A percentile compares a stretch with the other conserved stretches of the same genome.
phyloP scores from a whole-genome alignment of 257 asterid genomes.

The Fraxinus cuspidata region DNA sequence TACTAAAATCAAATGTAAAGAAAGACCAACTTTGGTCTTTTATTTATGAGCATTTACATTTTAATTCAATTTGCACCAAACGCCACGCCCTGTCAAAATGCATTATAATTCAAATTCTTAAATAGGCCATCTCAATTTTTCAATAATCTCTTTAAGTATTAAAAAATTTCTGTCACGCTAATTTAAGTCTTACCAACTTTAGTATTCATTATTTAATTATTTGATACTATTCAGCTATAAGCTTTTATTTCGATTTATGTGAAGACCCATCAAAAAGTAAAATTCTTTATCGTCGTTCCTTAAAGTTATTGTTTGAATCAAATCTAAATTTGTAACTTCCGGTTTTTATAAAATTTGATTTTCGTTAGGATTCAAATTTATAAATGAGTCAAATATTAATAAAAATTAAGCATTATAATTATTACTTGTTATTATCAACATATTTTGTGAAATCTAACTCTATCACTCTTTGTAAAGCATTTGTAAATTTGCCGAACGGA shows the following conservation, averaged over 20 bases:
- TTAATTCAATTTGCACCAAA: constrained; percentile 34
- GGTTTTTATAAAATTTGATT: no score
- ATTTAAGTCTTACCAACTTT: constrained; percentile 7
- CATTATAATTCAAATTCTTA: constrained; percentile 26
- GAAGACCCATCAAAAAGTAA: background rate
- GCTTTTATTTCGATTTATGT: background rate
- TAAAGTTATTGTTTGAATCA: no score
- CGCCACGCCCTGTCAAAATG: constrained; percentile 30
- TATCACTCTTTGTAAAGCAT: no score
- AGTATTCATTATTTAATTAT: constrained; percentile 14
- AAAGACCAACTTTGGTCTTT: background rate
- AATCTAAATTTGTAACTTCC: no score
- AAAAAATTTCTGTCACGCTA: constrained; percentile 11
- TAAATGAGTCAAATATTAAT: no score
- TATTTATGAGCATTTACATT: constrained; percentile 32
- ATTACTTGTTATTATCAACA: no score
- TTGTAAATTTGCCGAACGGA: no score
- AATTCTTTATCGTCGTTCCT: no score
- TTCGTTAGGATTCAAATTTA: no score
- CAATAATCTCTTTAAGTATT: constrained; percentile 21
- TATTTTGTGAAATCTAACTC: no score
- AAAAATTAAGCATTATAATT: no score
- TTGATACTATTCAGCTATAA: background rate
- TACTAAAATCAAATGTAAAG: constrained; percentile 17
- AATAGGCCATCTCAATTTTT: constrained; percentile 16